Percentiles rank a stretch among this genome's conserved stretches.
These are phyloP conservation scores for Poa pratensis DNA, from an alignment of 176 grass and related monocot species.

Conservation along the genomic window DNA sequence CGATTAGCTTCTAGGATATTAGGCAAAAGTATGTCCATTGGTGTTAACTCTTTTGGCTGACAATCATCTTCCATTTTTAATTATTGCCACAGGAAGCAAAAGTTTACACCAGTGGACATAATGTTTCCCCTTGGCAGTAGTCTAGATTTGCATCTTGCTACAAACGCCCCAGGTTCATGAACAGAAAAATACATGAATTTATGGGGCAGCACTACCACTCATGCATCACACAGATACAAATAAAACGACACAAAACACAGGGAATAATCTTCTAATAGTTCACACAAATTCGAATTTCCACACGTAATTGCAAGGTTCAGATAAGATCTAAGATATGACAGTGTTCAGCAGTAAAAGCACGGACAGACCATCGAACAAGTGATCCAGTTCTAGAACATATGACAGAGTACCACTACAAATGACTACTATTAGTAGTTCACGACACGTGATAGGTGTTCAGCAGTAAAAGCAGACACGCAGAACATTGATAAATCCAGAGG, in stretches of 20 bases:
- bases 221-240: not conserved
- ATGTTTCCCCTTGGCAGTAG: too few species aligned
- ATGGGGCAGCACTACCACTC: not conserved
- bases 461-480: not conserved
- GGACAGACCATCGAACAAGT: not conserved
- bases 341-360: too few species aligned
- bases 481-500: slow-evolving; percentile 2
- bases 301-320: slow-evolving; percentile 29
- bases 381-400: not conserved
- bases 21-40: too few species aligned
- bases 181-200: not conserved
- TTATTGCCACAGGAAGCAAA: too few species aligned
- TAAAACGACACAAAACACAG: not conserved
- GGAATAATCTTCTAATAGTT: not conserved
- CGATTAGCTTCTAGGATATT: too few species aligned
- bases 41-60: too few species aligned
- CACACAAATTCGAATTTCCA: not conserved
- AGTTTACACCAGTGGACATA: too few species aligned
- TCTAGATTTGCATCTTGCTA: not conserved
- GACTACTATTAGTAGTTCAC: slow-evolving; percentile 2
- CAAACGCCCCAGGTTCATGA: not conserved
- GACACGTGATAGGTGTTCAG: not conserved
- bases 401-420: not conserved
- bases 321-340: not conserved
- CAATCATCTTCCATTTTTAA: too few species aligned